Evolutionary conservation across 495 filamentous ascomycete species (phyloP).

Genomic region (Bathelium albidoporum): DNA sequence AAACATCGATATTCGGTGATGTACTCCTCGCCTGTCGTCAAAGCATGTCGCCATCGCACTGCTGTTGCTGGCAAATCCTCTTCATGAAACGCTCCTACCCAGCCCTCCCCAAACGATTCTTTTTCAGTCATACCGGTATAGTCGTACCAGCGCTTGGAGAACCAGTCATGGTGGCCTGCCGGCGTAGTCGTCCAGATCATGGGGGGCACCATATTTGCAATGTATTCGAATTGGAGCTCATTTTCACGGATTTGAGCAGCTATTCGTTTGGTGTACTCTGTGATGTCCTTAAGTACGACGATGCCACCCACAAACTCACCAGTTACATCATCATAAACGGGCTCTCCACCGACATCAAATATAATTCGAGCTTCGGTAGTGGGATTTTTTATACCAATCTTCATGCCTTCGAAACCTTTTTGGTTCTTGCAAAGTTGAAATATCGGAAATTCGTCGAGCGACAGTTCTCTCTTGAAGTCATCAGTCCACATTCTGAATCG

Average conservation of each 20-base stretch:
- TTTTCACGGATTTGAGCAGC: conserved; percentile 51
- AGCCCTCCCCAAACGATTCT: conserved; percentile 37
- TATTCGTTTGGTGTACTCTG: conserved; percentile 47
- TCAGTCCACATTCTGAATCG: conserved; percentile 48
- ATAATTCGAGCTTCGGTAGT: conserved; percentile 36
- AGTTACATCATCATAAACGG: conserved; percentile 46
- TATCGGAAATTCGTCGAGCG: conserved; percentile 50
- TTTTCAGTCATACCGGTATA: conserved; percentile 56
- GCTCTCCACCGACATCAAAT: conserved; percentile 51
- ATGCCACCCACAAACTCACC: conserved; percentile 60
- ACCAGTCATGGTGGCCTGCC: conserved; percentile 55
- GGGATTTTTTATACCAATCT: conserved; percentile 50
- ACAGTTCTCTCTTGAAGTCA: conserved; percentile 49
- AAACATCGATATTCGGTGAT: conserved; percentile 55
- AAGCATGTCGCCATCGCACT: conserved; percentile 45
- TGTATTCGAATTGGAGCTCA: conserved; percentile 55
- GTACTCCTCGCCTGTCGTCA: conserved; percentile 56
- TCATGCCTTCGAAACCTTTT: conserved; percentile 40
- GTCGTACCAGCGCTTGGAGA: conserved; percentile 56
- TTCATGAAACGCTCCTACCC: conserved; percentile 37
- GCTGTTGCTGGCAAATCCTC: conserved; percentile 46
- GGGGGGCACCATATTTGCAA: conserved; percentile 61
- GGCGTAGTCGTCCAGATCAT: conserved; percentile 56
- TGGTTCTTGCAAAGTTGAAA: conserved; percentile 45
- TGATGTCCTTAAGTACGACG: conserved; percentile 56